Base-by-base conservation (phyloP, 169 alveolate genomes). In the Plasmodium blacklocki region DNA sequence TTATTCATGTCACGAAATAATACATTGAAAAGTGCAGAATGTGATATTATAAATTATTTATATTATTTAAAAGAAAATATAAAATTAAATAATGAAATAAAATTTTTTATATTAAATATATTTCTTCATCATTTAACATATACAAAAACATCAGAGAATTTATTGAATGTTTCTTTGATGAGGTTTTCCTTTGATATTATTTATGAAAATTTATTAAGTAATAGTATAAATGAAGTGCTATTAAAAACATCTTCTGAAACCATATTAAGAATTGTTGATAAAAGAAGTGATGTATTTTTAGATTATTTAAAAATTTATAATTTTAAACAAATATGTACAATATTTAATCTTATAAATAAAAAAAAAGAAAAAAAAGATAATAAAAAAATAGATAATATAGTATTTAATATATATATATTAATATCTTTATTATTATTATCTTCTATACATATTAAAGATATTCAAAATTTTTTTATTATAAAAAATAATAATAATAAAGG, bases 61-160 rank as follows among this genome's bases (percentile, higher is more conserved):
- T 76, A 64, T 50, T 45, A 76, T 66, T 23, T 76, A 15, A 76
- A 63, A 23, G 67, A 50, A 19, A 76, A 76, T 29, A 11, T 76
- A 9, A 66, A 76, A 26, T 58, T 76, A 58, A 76, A 76, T 21
- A 76, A 52, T 43, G 89, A 76, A 14, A 67, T 76, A 3, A 63
- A 76, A 32, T 76, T 76, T 76, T 76, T 76, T 29, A 76, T 76
- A 15, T 21, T 76, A 14, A 76, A 76, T 56, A 76, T 76, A 50
- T 76, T 76, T 19, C 78, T 76, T 5, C 89, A 76, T 15, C 89
- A 76, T 58, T 50, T 76, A 58, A 76, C 89, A 0, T 76, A 76
- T 29, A 76, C 89, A 6, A 76, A 76, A 59, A 76, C 43, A 3
- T 58, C 89, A 5, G 78, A 76, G 45, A 76, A 76, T 29, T 43